Base-by-base conservation (phyloP, 257 asterid species). In the Solanum lycopersicoides region DNA sequence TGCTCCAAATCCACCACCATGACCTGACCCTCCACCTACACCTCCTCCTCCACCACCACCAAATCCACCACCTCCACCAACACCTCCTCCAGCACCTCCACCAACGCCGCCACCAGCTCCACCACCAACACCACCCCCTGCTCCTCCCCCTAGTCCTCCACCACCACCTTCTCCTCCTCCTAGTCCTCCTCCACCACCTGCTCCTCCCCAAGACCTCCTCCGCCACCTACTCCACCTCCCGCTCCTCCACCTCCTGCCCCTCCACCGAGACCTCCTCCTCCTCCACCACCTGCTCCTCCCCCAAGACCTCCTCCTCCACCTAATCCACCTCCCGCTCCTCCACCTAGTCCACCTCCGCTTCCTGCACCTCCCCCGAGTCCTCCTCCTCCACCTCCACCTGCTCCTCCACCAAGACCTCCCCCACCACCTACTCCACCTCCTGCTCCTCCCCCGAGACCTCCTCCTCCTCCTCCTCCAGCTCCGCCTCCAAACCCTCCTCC, bases 341-440 rank as follows among this genome's bases (percentile, higher is more conserved):
- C 66, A 10, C 88, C 86, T 5, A 86, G 16, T 28, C 87, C 87
- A 32, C 86, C 87, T 7, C 85, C 86, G 5, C 82, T 86, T 9
- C 80, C 71, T 16, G 73, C 59, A 9, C 86, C 82, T 16, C 53
- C 86, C 7, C 86, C 89, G 3, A 60, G 34, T 30, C 85, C 88
- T 11, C 86, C 88, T 18, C 76, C 86, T 16, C 79, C 89, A 21
- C 82, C 89, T 12, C 83, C 88, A 1, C 88, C 86, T 16, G 85
- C 89, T 13, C 87, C 89, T 16, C 30, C 82, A 4, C 86, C 88
- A 1, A 63, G 71, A 7, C 88, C 88, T 21, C 83, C 85, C 1
- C 91, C 89, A 0, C 59, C 89, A 2, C 87, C 90, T 12, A 79
- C 47, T 18, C 90, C 91, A 14, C 83, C 88, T n/a, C 88, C 87